Evolutionary conservation across 495 filamentous ascomycete genomes (phyloP), one percentile per base, ranked within the genome.

Genomic region (Penicillium manginii): DNA sequence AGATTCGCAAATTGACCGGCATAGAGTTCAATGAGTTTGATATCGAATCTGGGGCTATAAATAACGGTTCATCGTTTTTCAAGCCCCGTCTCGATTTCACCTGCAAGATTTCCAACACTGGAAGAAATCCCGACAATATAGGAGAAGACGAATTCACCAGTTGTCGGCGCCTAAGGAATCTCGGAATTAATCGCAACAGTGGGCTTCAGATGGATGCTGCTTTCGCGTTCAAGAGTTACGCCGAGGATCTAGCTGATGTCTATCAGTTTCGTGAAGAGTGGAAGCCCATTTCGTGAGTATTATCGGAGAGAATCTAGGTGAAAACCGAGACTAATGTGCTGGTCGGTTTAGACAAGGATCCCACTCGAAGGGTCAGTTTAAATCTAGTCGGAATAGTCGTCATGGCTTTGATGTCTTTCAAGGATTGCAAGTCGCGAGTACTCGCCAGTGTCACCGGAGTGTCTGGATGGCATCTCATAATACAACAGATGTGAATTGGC

Each of bases 401-500:
- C 40, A 43, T 18, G 17, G n/a, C n/a, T 43, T 43, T n/a, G 14
- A 18, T 17, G 40, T 43, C 17, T 9, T 43, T 18, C 40, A n/a
- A 7, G 40, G 15, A 43, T 43, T n/a, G 15, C 15, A 43, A n/a
- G 10, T 43, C 8, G 2, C 17, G 8, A 9, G 17, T 17, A 43
- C 15, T 43, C 40, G 40, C 15, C 40, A 43, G 17, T 17, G 40
- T 43, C 40, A 43, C n/a, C 40, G 40, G 17, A 43, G 17, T 8
- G 17, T 43, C n/a, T 43, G 40, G 40, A 43, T 43, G 40, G 7
- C n/a, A 17, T 43, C 12, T 3, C 40, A 43, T 48, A 42, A 55
- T 9, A 23, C 47, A 55, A 17, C 53, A 31, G 43, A 48, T 11
- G 31, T 32, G 18, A 45, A 55, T 48, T 47, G 43, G 42, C 53